Base-by-base conservation (phyloP, 495 filamentous ascomycete species). In the Annulohypoxylon bovei region DNA sequence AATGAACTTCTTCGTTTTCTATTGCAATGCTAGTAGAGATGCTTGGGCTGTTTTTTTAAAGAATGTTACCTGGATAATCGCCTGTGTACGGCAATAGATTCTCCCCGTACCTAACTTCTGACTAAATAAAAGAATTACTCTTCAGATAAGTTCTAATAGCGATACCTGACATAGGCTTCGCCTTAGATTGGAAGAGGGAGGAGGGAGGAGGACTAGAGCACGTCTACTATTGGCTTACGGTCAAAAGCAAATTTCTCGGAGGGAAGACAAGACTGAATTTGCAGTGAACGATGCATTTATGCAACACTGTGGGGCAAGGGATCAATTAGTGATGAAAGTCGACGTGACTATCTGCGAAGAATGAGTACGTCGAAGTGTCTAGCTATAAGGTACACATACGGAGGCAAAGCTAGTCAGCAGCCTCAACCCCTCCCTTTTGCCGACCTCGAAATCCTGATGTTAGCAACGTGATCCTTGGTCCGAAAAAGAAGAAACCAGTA, bases 311-410 rank as follows among this genome's bases (percentile, higher is more conserved):
- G 6, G 32, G 25, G 12, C 14, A 53, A 39, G 8, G 22, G 37
- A 54, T 60, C 49, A 33, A 62, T 62, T 60, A 56, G 22, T 28
- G 27, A 54, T 55, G 20, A 7, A 46, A 56, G 39, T 27, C 30
- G 49, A 47, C 16, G 47, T 40, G 23, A 40, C 22, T 47, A 50
- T 57, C 50, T 42, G 27, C 14, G 64, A 50, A 39, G 35, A 50
- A 49, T 7, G 12, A 35, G 50, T 20, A 22, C n/a, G 32, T 59
- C 33, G 42, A 57, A 28, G 49, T 18, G 55, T 39, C 27, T 55
- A 56, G 49, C 27, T 62, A 65, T 62, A 47, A 65, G 11, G 44
- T 25, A 20, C 42, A 30, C 27, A 22, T 44, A n/a, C 18, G n/a
- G 20, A n/a, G 42, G 33, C 25, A 32, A 54, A n/a, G 39, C 4